Conservation (phyloP, 2,329 filamentous ascomycete genomes). For the Bisporella sp. region DNA sequence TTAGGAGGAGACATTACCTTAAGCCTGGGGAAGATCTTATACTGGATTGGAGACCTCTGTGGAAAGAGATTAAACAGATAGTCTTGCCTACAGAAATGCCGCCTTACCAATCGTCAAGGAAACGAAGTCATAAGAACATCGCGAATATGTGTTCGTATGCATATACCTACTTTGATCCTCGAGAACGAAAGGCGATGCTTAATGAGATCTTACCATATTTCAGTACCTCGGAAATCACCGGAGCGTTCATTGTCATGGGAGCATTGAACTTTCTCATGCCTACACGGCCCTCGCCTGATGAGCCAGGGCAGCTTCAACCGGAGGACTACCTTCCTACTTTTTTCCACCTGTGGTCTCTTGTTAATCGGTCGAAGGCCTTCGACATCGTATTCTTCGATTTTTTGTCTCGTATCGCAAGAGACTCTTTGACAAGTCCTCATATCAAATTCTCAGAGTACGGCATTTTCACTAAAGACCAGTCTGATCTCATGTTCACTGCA, state of each 20-base stretch:
- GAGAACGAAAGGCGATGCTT: slow-evolving; percentile 73
- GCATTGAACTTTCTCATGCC: slow-evolving; percentile 83
- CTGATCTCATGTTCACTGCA: slow-evolving; percentile 86
- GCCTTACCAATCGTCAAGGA: slow-evolving; percentile 48
- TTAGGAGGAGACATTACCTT: slow-evolving; percentile 88
- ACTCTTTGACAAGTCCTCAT: slow-evolving; percentile 68
- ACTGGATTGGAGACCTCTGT: slow-evolving; percentile 89
- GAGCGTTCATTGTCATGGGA: slow-evolving; percentile 88
- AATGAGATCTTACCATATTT: slow-evolving; percentile 81
- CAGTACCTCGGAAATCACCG: slow-evolving; percentile 85
- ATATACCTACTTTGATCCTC: slow-evolving; percentile 87
- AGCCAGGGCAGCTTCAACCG: slow-evolving; percentile 70
- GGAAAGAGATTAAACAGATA: slow-evolving; percentile 85
- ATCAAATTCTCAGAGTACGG: slow-evolving; percentile 80
- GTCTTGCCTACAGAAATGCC: slow-evolving; percentile 82
- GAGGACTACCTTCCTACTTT: slow-evolving; percentile 86
- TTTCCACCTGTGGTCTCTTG: slow-evolving; percentile 93
- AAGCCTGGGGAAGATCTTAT: slow-evolving; percentile 83
- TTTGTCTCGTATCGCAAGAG: slow-evolving; percentile 78
- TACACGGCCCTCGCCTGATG: slow-evolving; percentile 68
- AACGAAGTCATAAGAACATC: slow-evolving; percentile 55
- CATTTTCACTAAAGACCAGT: slow-evolving; percentile 88
- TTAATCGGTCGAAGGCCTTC: slow-evolving; percentile 81
- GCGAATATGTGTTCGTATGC: slow-evolving; percentile 87
- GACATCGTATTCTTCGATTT: slow-evolving; percentile 87